Evolutionary conservation across 306 rosid species (phyloP).

Genomic region (Malus orientalis): DNA sequence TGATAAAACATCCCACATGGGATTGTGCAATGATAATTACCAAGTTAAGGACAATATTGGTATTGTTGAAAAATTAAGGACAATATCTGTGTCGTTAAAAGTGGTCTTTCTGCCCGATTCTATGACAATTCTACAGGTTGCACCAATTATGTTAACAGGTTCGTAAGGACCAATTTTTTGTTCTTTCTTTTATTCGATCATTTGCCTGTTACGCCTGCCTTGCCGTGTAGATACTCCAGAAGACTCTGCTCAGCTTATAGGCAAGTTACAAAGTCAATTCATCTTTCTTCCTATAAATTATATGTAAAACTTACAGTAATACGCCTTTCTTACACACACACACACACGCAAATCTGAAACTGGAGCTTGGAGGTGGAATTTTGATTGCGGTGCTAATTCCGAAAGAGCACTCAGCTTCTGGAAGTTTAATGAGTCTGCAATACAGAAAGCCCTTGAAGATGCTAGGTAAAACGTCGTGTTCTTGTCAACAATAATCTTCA

Average conservation of each 20-base stretch:
- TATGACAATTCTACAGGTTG: no score
- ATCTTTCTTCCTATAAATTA: neutral
- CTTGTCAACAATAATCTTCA: neutral
- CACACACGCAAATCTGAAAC: slow-evolving; percentile 40
- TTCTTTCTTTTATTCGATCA: slow-evolving; percentile 9
- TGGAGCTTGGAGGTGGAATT: slow-evolving; percentile 68
- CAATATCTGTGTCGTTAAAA: no score
- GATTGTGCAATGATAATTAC: no score
- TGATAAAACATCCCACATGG: no score
- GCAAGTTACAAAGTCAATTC: slow-evolving; percentile 30
- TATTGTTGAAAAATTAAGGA: no score
- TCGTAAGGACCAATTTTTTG: neutral
- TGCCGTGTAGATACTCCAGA: slow-evolving; percentile 73
- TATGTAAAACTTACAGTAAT: neutral
- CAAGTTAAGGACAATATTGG: no score
- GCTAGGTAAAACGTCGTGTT: slow-evolving; percentile 44
- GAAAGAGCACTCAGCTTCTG: slow-evolving; percentile 64
- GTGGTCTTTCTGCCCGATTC: fast-evolving
- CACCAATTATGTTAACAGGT: neutral
- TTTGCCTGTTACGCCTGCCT: slow-evolving; percentile 47
- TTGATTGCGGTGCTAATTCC: slow-evolving; percentile 88
- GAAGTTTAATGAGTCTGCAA: slow-evolving; percentile 69
- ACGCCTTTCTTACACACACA: neutral
- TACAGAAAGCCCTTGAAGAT: slow-evolving; percentile 63
- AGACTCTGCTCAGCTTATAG: slow-evolving; percentile 70